phyloP scores from a whole-genome alignment of 2,329 filamentous ascomycete genomes.

The Aspergillus hiratsukae region DNA sequence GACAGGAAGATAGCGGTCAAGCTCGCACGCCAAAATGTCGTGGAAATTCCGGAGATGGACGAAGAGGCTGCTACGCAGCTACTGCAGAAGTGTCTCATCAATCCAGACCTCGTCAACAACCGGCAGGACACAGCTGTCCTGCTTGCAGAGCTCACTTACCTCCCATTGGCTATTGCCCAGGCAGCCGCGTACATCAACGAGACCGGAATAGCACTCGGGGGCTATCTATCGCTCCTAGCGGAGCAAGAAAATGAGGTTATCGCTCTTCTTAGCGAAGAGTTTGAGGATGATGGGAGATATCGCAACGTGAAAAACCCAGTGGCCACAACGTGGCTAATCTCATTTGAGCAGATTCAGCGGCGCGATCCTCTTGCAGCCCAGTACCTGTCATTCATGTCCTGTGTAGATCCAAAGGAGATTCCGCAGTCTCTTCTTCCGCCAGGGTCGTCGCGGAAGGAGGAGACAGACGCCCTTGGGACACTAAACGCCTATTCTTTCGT shows the following conservation, averaged over 20 bases:
- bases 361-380: constrained; percentile 26
- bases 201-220: constrained; percentile 1
- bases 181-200: constrained; percentile 19
- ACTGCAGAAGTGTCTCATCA: constrained; percentile 1
- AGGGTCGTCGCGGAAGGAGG: constrained; percentile 2
- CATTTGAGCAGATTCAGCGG: constrained; percentile 31
- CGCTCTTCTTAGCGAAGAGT: constrained; percentile 10
- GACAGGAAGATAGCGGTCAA: constrained; percentile 7
- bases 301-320: constrained; percentile 26
- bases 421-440: constrained; percentile 29
- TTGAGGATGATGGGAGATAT: constrained; percentile 29
- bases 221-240: constrained; percentile 22
- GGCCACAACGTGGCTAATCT: constrained; percentile 32
- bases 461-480: constrained; percentile 24
- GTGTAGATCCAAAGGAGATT: constrained; percentile 20
- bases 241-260: constrained; percentile 3
- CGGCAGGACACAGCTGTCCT: constrained; percentile 1
- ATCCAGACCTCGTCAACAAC: constrained; percentile 3
- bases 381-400: constrained; percentile 29
- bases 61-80: constrained; percentile 6
- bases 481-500: constrained; percentile 31
- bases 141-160: constrained; percentile 13
- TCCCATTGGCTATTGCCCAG: constrained; percentile 24
- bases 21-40: constrained; percentile 16
- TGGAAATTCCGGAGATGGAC: constrained; percentile 16